Evolutionary conservation across 495 filamentous ascomycete species (phyloP).

Genomic region (Penicillium coffeae): DNA sequence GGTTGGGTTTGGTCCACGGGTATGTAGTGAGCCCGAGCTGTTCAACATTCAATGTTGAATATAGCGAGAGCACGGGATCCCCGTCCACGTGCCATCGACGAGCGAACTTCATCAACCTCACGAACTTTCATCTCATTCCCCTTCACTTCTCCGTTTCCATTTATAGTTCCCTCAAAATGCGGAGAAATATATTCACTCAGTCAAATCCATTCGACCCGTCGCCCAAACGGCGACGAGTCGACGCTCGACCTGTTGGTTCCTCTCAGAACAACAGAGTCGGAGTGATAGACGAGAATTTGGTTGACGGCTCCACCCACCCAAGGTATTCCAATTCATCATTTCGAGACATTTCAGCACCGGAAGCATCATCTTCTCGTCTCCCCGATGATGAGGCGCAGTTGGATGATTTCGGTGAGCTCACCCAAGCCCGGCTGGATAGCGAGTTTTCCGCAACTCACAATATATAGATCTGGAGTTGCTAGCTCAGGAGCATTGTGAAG

Average conservation of each 20-base stretch:
- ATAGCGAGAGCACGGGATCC: constrained; percentile 6
- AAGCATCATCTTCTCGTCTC: background rate
- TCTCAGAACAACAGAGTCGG: constrained; percentile 10
- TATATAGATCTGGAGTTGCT: constrained; percentile 38
- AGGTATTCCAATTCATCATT: constrained; percentile 4
- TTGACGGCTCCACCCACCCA: constrained; percentile 24
- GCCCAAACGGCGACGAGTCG: constrained; percentile 8
- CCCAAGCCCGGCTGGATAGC: background rate
- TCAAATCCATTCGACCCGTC: constrained; percentile 8
- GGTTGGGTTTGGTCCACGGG: too few species aligned
- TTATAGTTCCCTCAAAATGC: constrained; percentile 7
- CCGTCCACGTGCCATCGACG: constrained; percentile 20
- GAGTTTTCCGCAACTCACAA: background rate
- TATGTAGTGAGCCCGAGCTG: too few species aligned
- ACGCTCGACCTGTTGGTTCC: constrained; percentile 1
- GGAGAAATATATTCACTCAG: constrained; percentile 1
- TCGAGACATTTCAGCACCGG: background rate
- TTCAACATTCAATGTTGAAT: background rate
- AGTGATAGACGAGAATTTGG: constrained; percentile 23
- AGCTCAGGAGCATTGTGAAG: constrained; percentile 11
- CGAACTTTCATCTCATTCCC: background rate
- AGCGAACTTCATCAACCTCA: background rate
- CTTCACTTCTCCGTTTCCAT: background rate
- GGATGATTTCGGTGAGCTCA: constrained; percentile 50
- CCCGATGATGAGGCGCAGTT: constrained; percentile 27